Conservation (phyloP, 2,329 filamentous ascomycete species). For the Thelonectria rubi region DNA sequence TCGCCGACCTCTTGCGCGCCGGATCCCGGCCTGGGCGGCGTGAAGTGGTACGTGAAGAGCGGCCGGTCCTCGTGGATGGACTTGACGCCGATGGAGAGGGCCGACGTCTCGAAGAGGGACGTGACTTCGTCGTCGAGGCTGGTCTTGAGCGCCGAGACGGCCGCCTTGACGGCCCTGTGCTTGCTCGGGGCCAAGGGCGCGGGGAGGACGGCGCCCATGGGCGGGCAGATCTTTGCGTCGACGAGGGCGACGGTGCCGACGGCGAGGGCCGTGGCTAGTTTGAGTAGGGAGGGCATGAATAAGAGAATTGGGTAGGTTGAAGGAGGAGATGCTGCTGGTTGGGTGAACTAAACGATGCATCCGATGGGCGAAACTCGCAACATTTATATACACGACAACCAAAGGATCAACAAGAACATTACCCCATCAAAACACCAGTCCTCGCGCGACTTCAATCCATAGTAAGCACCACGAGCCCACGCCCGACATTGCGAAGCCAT, state of each 20-base stretch:
- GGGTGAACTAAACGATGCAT: not conserved
- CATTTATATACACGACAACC: conserved; percentile 31
- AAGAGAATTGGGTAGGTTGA: not conserved
- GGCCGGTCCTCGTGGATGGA: conserved; percentile 52
- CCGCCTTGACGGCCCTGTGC: conserved; percentile 43
- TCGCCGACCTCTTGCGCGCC: conserved; percentile 41
- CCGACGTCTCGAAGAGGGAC: conserved; percentile 44
- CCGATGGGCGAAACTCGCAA: not conserved
- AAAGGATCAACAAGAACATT: not conserved
- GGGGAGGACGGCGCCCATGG: conserved; percentile 53
- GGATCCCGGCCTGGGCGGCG: conserved; percentile 44
- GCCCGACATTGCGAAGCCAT: not conserved
- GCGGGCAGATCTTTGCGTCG: conserved; percentile 51
- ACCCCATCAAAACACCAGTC: not conserved
- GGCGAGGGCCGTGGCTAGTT: conserved; percentile 28
- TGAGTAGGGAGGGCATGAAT: conserved; percentile 32
- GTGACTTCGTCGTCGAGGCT: conserved; percentile 42
- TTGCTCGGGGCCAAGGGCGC: conserved; percentile 47
- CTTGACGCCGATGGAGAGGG: conserved; percentile 51
- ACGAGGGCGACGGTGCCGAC: conserved; percentile 25
- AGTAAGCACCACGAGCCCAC: not conserved
- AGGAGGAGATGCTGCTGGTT: not conserved
- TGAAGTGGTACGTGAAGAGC: conserved; percentile 53
- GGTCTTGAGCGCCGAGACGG: conserved; percentile 35
- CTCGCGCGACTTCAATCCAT: not conserved